Evolutionary conservation across 768 basidiomycete species (phyloP), one percentile per base, ranked within the genome.

Genomic region (Lactarius psammicola): DNA sequence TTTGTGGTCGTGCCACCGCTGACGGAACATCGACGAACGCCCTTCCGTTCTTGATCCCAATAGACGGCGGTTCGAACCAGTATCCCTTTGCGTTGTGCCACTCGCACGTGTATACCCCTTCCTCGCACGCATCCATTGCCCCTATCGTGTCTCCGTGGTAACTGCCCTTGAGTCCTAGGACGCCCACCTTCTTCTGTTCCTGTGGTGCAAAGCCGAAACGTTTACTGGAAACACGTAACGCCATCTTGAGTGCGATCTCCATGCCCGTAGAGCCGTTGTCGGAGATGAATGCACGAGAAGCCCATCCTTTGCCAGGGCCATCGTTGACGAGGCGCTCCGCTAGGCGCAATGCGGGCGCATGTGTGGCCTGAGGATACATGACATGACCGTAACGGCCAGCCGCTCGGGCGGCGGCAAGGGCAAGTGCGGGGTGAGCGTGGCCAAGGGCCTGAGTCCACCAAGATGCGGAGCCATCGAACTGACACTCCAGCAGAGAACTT

Each of bases 101-200:
- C 75, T 98, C 96, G 69, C 94, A 97, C 1, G 90, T 90, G 75
- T 90, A 98, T 2, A 95, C 88, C 10, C 92, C 90, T 71, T 95
- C 92, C 72, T 91, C 88, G 68, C 87, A 90, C 8, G 96, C 95
- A 70, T 98, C 93, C 96, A 98, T 98, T 2, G 89, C 88, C 0
- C 96, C 96, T 67, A 98, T 95, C 15, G 96, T 98, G 75, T 98
- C 96, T 2, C 96, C 96, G 72, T 98, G 96, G 77, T 98, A 98
- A 72, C 94, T 94, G 5, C 96, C 96, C 70, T 86, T 88, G 51
- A 98, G 71, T 0, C 96, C 96, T 3, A 98, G 74, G 1, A 98
- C 84, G 4, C 91, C 92, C 4, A 95, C 78, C 42, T 80, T 77
- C 30, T 78, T 76, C 66, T 82, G 84, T 31, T 79, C 79, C 11